Evolutionary conservation across 2,329 filamentous ascomycete genomes (phyloP), one percentile per base, ranked within the genome.

Genomic region (Pseudogymnoascus sp.): DNA sequence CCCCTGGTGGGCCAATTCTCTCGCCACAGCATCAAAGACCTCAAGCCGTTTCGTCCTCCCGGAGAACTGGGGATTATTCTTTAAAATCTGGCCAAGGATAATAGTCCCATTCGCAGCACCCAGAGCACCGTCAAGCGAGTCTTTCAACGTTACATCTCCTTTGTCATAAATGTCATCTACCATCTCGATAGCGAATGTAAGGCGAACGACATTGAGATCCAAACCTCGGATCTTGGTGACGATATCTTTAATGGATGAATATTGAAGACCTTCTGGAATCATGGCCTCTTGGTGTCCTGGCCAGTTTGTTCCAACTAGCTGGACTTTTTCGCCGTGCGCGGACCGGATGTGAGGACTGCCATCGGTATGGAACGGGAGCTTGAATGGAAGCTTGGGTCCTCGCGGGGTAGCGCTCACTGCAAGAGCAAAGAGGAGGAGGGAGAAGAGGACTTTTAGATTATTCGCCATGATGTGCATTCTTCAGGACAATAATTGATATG

Each of bases 151-250:
- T 1, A 80, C 71, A 40, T 84, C 81, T 7, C 76, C 78, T 61
- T 80, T 80, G 61, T 71, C 74, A 45, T 80, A 78, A 64, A 82
- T 82, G 68, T 84, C 76, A 65, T 87, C 84, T 60, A 87, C 75
- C 80, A 87, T 82, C 69, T 87, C 79, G 62, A 82, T 87, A 2
- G 85, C 83, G 61, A 80, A 88, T 0, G 83, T 86, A 42, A 87
- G 72, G 1, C 85, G 82, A 27, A 87, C 80, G 1, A 82, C 79
- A 67, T 87, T 87, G 76, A 87, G 82, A 13, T 83, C 84, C 0
- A 86, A 69, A 63, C 78, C 78, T 67, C 84, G 85, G 67, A 86
- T 78, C 72, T 80, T 80, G 3, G 77, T 72, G 0, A 86, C 79
- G 36, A 87, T 80, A 6, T 72, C 73, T 37, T 76, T 73, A 58